phyloP scores from a whole-genome alignment of 768 basidiomycete genomes.

The Filobasidium floriforme region DNA sequence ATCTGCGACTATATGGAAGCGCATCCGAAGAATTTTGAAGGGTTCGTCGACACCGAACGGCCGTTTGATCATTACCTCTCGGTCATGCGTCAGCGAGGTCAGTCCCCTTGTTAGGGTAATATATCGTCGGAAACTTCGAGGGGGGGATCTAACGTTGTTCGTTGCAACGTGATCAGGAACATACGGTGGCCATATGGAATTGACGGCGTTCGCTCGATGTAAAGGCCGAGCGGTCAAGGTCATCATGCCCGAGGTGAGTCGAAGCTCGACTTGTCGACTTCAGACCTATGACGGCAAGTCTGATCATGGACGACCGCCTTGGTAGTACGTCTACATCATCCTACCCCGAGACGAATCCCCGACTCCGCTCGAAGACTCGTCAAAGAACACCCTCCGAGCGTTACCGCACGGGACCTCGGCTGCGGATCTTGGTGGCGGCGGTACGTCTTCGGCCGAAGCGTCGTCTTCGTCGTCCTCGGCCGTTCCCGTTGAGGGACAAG shows the following conservation, averaged over 20 bases:
- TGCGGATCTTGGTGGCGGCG: neutral
- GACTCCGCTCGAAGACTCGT: conserved; percentile 4
- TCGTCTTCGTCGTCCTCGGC: neutral
- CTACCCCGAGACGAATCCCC: conserved; percentile 8
- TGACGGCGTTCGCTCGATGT: conserved; percentile 85
- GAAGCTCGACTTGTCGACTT: neutral
- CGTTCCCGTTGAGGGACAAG: neutral
- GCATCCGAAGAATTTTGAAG: conserved; percentile 4
- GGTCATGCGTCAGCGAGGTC: conserved; percentile 9
- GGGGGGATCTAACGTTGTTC: no score
- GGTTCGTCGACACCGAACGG: conserved; percentile 11
- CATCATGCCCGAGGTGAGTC: conserved; percentile 68
- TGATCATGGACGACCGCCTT: neutral
- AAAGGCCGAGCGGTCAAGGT: conserved; percentile 74
- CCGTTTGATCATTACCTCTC: conserved; percentile 12
- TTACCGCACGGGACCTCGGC: neutral
- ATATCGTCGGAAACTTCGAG: no score
- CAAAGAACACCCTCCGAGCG: neutral
- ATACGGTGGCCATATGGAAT: conserved; percentile 86
- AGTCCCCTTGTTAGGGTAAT: no score
- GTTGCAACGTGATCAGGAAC: no score
- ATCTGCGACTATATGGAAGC: conserved; percentile 11
- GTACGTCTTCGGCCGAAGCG: neutral
- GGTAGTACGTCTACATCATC: conserved; percentile 9
- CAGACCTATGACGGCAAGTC: neutral